phyloP scores from a whole-genome alignment of 106 monocot species.

The Triglochin maritima region DNA sequence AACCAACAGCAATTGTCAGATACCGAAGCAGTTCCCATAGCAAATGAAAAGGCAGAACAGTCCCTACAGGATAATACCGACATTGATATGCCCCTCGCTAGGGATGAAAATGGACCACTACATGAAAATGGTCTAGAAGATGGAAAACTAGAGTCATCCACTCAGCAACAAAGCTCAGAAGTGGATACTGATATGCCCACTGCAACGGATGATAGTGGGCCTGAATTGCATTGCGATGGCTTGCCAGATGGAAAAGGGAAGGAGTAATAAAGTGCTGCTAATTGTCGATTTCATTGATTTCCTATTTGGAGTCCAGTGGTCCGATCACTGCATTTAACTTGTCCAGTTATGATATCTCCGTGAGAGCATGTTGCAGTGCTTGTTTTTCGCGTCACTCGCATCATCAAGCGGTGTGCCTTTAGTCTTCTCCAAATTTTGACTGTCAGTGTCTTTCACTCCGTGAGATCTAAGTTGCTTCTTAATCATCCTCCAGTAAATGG shows the following conservation, averaged over 20 bases:
- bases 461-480: too few species aligned
- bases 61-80: neutral
- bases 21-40: constrained; percentile 5
- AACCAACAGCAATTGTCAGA: constrained; percentile 24
- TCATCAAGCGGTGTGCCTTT: neutral
- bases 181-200: constrained; percentile 28
- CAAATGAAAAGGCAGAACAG: constrained; percentile 6
- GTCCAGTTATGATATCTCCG: too few species aligned
- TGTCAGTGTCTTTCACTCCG: too few species aligned
- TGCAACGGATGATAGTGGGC: constrained; percentile 13
- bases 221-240: neutral
- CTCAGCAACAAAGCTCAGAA: neutral
- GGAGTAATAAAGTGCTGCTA: constrained; percentile 7
- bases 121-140: neutral
- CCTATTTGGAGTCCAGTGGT: neutral
- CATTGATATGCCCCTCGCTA: too few species aligned
- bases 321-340: too few species aligned
- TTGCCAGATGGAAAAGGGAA: constrained; percentile 1
- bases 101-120: too few species aligned
- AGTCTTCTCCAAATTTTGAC: neutral
- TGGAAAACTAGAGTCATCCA: constrained; percentile 2
- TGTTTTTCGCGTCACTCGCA: neutral
- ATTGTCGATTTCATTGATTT: neutral
- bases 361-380: neutral
- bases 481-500: too few species aligned